Conservation (phyloP, 495 filamentous ascomycete species). For the Aspergillus asperescens region DNA sequence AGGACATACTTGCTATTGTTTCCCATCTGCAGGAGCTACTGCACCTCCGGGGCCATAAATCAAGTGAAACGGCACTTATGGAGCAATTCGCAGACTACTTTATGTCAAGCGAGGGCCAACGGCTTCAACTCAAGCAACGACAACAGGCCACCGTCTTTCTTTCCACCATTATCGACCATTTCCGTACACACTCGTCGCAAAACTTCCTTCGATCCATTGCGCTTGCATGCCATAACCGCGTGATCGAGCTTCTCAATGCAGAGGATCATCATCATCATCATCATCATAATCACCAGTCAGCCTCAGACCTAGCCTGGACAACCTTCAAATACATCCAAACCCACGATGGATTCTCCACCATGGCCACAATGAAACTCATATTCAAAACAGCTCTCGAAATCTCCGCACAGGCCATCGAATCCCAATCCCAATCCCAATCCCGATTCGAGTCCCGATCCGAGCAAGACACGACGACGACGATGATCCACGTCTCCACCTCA, state of each 20-base stretch:
- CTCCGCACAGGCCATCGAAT: no score
- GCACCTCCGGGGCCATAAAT: no score
- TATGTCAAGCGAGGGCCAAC: slow-evolving; percentile 29
- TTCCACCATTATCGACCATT: slow-evolving; percentile 28
- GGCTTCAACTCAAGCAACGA: slow-evolving; percentile 23
- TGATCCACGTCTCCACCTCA: slow-evolving; percentile 14
- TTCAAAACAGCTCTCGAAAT: no score
- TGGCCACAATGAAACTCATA: no score
- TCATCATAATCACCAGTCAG: slow-evolving; percentile 27
- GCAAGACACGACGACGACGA: no score
- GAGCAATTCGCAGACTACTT: slow-evolving; percentile 30
- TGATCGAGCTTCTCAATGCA: slow-evolving; percentile 23
- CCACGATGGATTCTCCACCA: no score
- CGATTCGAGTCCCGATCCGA: no score
- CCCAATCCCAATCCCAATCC: no score
- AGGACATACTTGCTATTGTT: no score
- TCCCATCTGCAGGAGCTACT: slow-evolving; percentile 26
- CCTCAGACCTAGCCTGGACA: slow-evolving; percentile 31
- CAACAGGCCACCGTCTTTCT: slow-evolving; percentile 29
- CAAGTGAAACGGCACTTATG: no score
- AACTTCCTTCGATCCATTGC: slow-evolving; percentile 37
- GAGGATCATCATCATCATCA: no score
- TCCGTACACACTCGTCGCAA: slow-evolving; percentile 29
- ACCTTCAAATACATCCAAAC: slow-evolving; percentile 28
- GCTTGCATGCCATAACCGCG: slow-evolving; percentile 31